Evolutionary conservation across 495 filamentous ascomycete genomes (phyloP), one percentile per base, ranked within the genome.

Genomic region (Emericellopsis terricola): DNA sequence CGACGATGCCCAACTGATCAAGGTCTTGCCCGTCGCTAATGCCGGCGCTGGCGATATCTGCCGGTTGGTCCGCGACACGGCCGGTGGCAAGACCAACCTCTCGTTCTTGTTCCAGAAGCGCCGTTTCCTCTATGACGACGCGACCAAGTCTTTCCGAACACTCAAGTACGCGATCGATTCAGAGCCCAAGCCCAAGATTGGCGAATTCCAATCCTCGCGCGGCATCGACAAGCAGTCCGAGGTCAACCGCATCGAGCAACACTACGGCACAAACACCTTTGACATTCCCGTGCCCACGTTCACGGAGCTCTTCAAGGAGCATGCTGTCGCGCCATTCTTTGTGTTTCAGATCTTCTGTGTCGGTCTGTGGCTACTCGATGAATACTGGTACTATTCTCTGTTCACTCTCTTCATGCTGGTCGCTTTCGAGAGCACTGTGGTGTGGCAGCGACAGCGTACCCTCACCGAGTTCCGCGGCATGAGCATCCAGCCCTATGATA

Each of bases 371-470:
- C 82, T 94, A 77, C 53, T 99, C 53, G 89, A 99, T 53, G 89
- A 99, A 58, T 96, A 94, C 59, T 99, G 89, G 89, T 99, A 99
- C 60, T 99, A 96, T 54, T 99, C 89, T 39, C 68, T 99, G 9
- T 99, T 99, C 50, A 96, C 89, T 2, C 73, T 96, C 15, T 87
- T 94, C 61, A 96, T 96, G 89, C 73, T 99, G 21, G 78, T 96
- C 40, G 78, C 71, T 29, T 99, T 99, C 49, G 89, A 99, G 62
- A 93, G 86, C 53, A 99, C 89, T 6, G 89, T 99, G 13, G 89
- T 99, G 8, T 99, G 89, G 89, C 89, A 99, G 60, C 74, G 89
- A 38, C 89, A 99, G 64, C 70, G 86, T 38, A 96, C 89, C n/a
- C 52, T 99, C 42, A 87, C 66, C 46, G 89, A 99, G 53, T 99